These are phyloP conservation scores for Tetradesmus lagerheimii DNA, from an alignment of 139 green algal genomes.

Conservation along the genomic window DNA sequence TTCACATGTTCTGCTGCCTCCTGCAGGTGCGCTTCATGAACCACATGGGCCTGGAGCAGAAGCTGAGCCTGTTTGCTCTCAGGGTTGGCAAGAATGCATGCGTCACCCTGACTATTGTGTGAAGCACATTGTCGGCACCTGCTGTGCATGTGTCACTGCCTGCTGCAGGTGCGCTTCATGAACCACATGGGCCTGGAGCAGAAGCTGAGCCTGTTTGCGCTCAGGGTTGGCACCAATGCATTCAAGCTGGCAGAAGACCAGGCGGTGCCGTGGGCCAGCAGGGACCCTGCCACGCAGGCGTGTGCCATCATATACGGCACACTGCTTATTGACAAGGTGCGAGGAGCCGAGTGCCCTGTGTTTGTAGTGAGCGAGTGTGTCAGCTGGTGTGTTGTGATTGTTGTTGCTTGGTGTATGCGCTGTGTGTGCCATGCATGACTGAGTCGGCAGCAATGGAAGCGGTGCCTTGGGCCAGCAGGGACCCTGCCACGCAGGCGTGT, in stretches of 20 bases:
- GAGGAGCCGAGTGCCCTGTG: neutral
- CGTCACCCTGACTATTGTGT: no score
- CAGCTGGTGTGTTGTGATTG: no score
- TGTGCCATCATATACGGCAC: conserved; percentile 27
- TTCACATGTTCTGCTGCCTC: no score
- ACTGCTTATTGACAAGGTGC: conserved; percentile 30
- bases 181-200: neutral
- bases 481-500: conserved; percentile 38
- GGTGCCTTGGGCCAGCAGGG: conserved; percentile 34
- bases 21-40: conserved; percentile 38
- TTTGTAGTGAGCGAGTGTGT: no score
- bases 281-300: conserved; percentile 42
- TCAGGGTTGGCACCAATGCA: neutral
- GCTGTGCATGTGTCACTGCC: no score
- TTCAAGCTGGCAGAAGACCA: no score
- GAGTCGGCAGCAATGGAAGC: neutral
- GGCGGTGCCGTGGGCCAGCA: conserved; percentile 29
- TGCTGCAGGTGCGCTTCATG: conserved; percentile 37
- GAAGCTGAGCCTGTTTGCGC: neutral
- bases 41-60: neutral
- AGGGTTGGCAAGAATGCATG: neutral
- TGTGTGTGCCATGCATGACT: no score
- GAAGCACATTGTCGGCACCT: no score
- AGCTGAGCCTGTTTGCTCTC: neutral
- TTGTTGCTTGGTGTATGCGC: no score